Evolutionary conservation across 176 grass and related monocot species (phyloP).

Genomic region (Dactylis glomerata): DNA sequence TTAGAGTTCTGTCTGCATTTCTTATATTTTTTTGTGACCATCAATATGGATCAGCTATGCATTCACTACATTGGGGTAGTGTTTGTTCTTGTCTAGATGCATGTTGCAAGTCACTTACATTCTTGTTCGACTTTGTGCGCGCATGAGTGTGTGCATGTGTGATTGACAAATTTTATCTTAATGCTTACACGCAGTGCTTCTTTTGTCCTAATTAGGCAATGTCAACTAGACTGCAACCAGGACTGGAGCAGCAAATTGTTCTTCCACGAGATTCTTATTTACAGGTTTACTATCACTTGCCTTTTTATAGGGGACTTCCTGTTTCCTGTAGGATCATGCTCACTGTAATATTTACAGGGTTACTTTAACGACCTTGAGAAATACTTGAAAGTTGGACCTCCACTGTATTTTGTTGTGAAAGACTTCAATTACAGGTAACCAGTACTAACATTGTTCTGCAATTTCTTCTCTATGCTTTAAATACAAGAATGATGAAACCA

Average conservation of each 20-base stretch:
- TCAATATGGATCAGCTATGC: constrained; percentile 12
- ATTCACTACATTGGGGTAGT: background rate
- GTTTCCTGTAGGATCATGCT: constrained; percentile 19
- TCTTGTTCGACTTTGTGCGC: background rate
- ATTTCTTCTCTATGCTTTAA: constrained; percentile 1
- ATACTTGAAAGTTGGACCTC: constrained; percentile 93
- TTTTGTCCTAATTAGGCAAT: constrained; percentile 55
- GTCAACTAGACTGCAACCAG: constrained; percentile 79
- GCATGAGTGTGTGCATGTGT: background rate
- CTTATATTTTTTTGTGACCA: constrained; percentile 13
- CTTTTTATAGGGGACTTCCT: constrained; percentile 14
- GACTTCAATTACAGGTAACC: constrained; percentile 94
- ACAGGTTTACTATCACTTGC: constrained; percentile 51
- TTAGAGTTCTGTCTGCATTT: constrained; percentile 10
- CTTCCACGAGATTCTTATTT: constrained; percentile 94
- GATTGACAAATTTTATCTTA: background rate
- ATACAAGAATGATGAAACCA: background rate
- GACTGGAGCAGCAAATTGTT: constrained; percentile 88
- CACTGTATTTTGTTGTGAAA: constrained; percentile 96
- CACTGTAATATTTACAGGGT: constrained; percentile 44
- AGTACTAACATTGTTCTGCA: background rate
- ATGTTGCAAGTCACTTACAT: constrained; percentile 2
- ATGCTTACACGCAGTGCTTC: constrained; percentile 15
- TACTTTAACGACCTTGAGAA: constrained; percentile 89
- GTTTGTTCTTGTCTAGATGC: constrained; percentile 17